These are phyloP conservation scores for Fraxinus ornus DNA, from an alignment of 305 asterid genomes.

Conservation along the genomic window DNA sequence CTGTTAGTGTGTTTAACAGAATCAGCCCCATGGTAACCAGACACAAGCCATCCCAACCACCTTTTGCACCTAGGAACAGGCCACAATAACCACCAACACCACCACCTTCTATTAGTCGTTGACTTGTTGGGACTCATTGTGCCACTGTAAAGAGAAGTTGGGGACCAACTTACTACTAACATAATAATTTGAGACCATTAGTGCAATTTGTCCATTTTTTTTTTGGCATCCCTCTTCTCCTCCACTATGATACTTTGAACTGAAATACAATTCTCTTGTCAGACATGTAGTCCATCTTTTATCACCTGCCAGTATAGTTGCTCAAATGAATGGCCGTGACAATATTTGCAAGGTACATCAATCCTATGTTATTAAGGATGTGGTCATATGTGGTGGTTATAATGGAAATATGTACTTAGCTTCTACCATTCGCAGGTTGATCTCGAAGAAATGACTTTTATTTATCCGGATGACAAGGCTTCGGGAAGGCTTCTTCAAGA, in stretches of 20 bases:
- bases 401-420: not conserved
- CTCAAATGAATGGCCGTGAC: constrained; percentile 86
- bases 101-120: not conserved
- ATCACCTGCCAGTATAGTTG: constrained; percentile 83
- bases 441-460: constrained; percentile 76
- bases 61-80: too few species aligned
- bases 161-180: not conserved
- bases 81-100: too few species aligned
- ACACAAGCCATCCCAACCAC: too few species aligned
- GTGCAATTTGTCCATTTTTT: constrained; percentile 43
- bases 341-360: constrained; percentile 68
- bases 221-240: not conserved
- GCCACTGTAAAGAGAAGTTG: not conserved
- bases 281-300: constrained; percentile 86
- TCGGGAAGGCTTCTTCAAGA: constrained; percentile 91
- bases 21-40: too few species aligned
- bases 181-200: not conserved
- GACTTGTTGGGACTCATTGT: not conserved
- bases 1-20: too few species aligned
- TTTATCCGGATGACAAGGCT: constrained; percentile 82
- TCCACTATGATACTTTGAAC: not conserved
- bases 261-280: constrained; percentile 12
- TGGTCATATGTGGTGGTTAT: not conserved
- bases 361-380: not conserved
- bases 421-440: constrained; percentile 53